phyloP scores from a whole-genome alignment of 257 asterid genomes.

The Solanum paucissectum region DNA sequence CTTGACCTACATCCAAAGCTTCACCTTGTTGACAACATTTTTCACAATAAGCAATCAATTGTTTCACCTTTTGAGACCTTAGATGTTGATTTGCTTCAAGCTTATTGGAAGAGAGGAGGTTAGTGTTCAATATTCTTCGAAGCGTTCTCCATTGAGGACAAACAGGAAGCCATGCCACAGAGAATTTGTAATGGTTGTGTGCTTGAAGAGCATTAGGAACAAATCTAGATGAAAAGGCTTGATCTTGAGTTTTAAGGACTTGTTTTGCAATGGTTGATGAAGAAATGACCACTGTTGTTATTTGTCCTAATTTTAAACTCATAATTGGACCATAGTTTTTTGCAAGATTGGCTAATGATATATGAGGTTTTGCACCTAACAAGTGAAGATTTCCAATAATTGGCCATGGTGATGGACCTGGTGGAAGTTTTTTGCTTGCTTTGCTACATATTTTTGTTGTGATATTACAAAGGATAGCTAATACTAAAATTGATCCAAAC shows the following conservation, averaged over 20 bases:
- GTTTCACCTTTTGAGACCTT: constrained; percentile 9
- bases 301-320: neutral
- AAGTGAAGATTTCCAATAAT: constrained; percentile 1
- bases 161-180: neutral
- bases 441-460: neutral
- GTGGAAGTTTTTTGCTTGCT: neutral
- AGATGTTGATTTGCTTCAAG: constrained; percentile 9
- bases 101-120: neutral
- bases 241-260: neutral
- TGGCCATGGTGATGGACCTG: constrained; percentile 1
- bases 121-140: neutral
- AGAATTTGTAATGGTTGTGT: neutral
- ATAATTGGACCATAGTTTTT: neutral
- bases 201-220: neutral
- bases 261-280: neutral
- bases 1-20: constrained; percentile 1
- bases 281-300: neutral
- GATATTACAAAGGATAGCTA: neutral
- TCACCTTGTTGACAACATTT: neutral
- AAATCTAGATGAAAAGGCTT: neutral
- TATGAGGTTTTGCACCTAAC: constrained; percentile 6
- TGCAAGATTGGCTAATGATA: constrained; percentile 1
- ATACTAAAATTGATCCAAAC: neutral
- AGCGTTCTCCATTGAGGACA: neutral
- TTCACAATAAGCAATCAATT: neutral